Conservation (phyloP, 345 rosid species). For the Dipteronia sinensis region DNA sequence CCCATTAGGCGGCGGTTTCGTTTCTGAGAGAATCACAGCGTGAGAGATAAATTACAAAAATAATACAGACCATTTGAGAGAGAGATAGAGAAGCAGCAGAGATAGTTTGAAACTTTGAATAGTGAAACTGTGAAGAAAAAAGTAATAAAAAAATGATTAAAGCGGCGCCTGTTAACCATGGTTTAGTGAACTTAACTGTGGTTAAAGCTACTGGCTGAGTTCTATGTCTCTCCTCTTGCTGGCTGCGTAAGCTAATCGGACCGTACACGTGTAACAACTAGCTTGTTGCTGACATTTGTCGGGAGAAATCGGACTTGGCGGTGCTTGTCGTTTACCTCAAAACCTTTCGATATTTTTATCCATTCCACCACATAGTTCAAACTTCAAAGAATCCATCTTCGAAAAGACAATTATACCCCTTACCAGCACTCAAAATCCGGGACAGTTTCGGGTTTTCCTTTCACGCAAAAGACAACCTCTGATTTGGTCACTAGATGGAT, state of each 20-base stretch:
- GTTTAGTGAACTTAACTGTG: conserved; percentile 24
- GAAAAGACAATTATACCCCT: conserved; percentile 26
- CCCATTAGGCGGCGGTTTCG: conserved; percentile 42
- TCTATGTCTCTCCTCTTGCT: background rate
- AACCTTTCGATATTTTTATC: conserved; percentile 13
- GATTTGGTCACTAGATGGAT: background rate
- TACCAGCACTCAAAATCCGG: background rate
- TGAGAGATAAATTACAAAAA: background rate
- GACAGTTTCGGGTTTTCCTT: conserved; percentile 2
- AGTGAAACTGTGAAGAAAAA: background rate
- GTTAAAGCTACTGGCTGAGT: conserved; percentile 15
- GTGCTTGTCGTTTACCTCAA: conserved; percentile 56
- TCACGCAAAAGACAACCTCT: background rate
- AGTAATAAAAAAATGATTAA: conserved; percentile 18
- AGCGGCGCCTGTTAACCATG: conserved; percentile 39
- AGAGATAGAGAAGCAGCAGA: conserved; percentile 7
- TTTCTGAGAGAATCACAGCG: background rate
- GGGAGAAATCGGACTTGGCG: conserved; percentile 50
- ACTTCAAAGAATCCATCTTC: background rate
- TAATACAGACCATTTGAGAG: background rate
- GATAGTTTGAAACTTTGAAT: conserved; percentile 11
- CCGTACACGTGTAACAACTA: conserved; percentile 48
- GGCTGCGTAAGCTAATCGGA: conserved; percentile 27
- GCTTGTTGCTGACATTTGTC: conserved; percentile 45
- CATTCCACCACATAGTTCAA: conserved; percentile 4